Base-by-base conservation (phyloP, 1,284 basidiomycete genomes). In the Malassezia furfur region DNA sequence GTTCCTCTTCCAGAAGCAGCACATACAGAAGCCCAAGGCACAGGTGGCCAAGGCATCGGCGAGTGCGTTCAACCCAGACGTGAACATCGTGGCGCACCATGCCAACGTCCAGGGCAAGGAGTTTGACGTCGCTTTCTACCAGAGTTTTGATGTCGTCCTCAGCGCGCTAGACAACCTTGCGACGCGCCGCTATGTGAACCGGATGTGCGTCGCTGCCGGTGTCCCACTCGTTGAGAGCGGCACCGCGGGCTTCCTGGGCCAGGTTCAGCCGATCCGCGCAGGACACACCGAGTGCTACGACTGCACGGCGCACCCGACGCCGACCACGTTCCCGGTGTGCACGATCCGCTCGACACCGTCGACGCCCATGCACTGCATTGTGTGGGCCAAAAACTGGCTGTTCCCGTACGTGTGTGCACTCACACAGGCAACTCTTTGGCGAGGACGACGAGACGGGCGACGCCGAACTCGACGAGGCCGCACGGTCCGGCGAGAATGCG, bases 371-470 rank as follows among this genome's bases (percentile, higher is more conserved):
- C 94, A 99, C 72, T 98, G 91, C 72, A 96, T 98, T 54, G 93
- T 96, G 0, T 99, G 94, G 94, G 91, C 89, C 31, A 99, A 98
- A 76, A 91, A 84, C 65, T 98, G 96, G 78, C 83, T 98, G n/a
- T 84, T 98, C 64, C 84, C 54, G 0, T 61, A 61, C 43, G 53
- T 65, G 8, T 59, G 63, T 12, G 11, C 5, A 14, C 21, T 17
- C 9, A 28, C 41, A 21, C 30, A n/a, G 61, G 60, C n/a, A 96
- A 77, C 76, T 96, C 6, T 96, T 94, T 67, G 93, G 93, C 1
- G 63, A 67, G 3, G 86, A 90, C 73, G 86, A 89, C 55, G 87
- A 90, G 69, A 84, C 87, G 55, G 82, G 85, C 5, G 80, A 79
- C 3, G 80, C 78, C 0, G 89, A 93, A 71, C 78, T 93, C 3